Evolutionary conservation across 345 rosid genomes (phyloP).

Genomic region (Dipteronia dyeriana): DNA sequence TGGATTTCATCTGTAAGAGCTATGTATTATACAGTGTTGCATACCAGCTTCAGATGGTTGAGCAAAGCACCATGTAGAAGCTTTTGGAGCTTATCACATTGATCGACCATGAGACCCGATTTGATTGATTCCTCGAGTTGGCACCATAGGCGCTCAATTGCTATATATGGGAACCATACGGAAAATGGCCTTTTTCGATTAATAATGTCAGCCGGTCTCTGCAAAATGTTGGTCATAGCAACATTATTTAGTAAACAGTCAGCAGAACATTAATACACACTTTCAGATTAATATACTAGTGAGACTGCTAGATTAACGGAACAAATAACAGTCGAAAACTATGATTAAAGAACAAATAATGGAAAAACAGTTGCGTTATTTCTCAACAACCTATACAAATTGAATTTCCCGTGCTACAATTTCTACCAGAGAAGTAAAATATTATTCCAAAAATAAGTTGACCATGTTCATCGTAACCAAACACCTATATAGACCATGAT

Average conservation of each 20-base stretch:
- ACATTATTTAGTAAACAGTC: slow-evolving; percentile 16
- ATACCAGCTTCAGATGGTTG: slow-evolving; percentile 82
- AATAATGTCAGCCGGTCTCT: slow-evolving; percentile 75
- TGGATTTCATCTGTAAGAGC: slow-evolving; percentile 7
- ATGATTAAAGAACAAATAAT: background rate
- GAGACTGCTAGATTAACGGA: background rate
- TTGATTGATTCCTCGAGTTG: slow-evolving; percentile 61
- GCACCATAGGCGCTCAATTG: slow-evolving; percentile 76
- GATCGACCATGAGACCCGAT: slow-evolving; percentile 69
- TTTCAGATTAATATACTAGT: background rate
- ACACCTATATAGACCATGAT: too few relatives aligned
- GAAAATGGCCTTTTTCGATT: slow-evolving; percentile 73
- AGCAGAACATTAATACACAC: slow-evolving; percentile 12
- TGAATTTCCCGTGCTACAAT: background rate
- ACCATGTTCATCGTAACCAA: too few relatives aligned
- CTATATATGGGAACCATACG: slow-evolving; percentile 82
- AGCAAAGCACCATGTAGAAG: slow-evolving; percentile 61
- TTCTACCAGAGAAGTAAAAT: background rate
- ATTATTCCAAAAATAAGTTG: too few relatives aligned
- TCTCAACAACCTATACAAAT: background rate
- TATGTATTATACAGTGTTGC: background rate
- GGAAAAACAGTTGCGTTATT: background rate
- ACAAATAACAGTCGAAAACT: background rate
- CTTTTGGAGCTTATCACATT: slow-evolving; percentile 67
- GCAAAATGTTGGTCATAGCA: slow-evolving; percentile 26